These are phyloP conservation scores for Phoma herbarum DNA, from an alignment of 2,329 filamentous ascomycete genomes.

Conservation along the genomic window DNA sequence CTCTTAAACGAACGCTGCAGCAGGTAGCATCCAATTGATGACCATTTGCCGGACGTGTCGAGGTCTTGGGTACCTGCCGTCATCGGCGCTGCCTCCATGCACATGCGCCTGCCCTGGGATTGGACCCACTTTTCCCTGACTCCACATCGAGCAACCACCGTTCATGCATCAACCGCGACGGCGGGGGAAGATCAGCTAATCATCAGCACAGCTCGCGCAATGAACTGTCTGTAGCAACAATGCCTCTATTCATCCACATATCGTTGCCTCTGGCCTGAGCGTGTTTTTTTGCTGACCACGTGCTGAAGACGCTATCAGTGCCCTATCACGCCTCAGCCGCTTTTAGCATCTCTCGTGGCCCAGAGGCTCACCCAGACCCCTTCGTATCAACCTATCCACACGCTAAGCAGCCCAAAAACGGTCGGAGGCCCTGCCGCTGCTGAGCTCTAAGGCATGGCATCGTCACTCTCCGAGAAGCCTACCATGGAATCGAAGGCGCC, in stretches of 20 bases:
- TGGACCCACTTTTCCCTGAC: constrained; percentile 11
- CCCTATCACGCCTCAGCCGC: constrained; percentile 17
- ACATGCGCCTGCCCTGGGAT: neutral
- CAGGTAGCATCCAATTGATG: neutral
- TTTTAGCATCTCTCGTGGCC: constrained; percentile 8
- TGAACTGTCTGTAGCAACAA: neutral
- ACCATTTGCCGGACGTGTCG: neutral
- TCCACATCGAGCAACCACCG: constrained; percentile 9
- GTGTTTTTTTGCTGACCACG: constrained; percentile 10
- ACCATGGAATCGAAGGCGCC: constrained; percentile 44
- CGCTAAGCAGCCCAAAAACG: constrained; percentile 14
- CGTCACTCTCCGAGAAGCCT: constrained; percentile 12
- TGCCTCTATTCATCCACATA: neutral
- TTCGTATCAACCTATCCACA: constrained; percentile 10
- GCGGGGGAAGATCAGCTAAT: constrained; percentile 19
- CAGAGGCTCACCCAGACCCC: constrained; percentile 13
- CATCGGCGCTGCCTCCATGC: constrained; percentile 5
- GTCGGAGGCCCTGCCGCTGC: constrained; percentile 11
- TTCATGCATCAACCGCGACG: constrained; percentile 11
- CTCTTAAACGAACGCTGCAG: neutral
- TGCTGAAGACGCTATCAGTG: constrained; percentile 17
- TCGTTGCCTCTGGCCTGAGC: neutral
- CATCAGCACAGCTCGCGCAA: constrained; percentile 5
- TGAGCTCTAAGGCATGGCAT: constrained; percentile 14
- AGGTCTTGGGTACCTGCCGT: constrained; percentile 9